Evolutionary conservation across 257 asterid species (phyloP), one percentile per base, ranked within the genome.

Genomic region (Fraxinus cuspidata): DNA sequence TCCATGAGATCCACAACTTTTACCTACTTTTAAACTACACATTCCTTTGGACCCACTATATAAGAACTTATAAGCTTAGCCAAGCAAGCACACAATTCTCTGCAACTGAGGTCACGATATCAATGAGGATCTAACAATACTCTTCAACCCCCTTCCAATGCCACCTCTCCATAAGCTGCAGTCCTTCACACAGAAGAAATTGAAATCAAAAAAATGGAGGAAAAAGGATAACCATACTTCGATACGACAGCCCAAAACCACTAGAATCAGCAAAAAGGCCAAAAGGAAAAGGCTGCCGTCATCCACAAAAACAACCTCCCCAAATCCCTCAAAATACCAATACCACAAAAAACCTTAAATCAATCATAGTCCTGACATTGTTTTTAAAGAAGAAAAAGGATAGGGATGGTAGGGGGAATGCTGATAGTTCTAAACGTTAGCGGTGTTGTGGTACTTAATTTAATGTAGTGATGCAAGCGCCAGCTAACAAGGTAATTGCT

Each of bases 301-400:
- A 25, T 23, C 32, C n/a, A 35, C 16, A 25, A 12, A 10, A 63
- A 21, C 29, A 60, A 27, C 2, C 35, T 63, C 7, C 32, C 35
- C 69, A 63, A 63, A 63, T 63, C 69, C 69, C n/a, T 27, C 18
- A 63, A 63, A 23, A 10, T 63, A 23, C 69, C 66, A 58, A n/a
- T 60, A 25, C 68, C 29, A 60, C 12, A 29, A 63, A 25, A 63
- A 25, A 25, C 19, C 34, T 63, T 27, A 10, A 63, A 63, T 63
- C 16, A 12, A 27, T 10, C 8, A 5, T 63, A 27, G 19, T 23
- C 69, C 18, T 63, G n/a, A 11, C 35, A 11, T 27, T 4, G 18
- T 27, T 63, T 63, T 12, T 3, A n/a, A 9, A 63, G 16, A 23
- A 25, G 69, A 63, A 63, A 27, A 63, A 23, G 35, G 35, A 8